Base-by-base conservation (phyloP, 176 grass and related monocot species). In the Bromus sterilis region DNA sequence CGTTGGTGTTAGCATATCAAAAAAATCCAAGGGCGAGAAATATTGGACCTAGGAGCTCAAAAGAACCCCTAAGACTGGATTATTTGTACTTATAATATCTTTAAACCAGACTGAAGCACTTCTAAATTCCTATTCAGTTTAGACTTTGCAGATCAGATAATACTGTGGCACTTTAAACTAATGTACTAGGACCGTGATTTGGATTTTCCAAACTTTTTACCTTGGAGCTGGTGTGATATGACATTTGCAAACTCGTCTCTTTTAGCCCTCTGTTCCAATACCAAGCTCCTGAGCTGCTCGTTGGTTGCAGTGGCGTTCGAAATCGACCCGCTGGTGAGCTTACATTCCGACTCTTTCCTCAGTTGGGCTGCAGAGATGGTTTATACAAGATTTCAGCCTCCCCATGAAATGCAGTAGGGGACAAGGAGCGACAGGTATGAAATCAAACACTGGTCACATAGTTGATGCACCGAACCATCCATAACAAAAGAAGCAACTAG, bases 211-310 rank as follows among this genome's bases (percentile, higher is more conserved):
- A 43, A 18, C 12, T 12, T 15, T 29, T 84, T 86, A 98, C 95
- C 79, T 64, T 79, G 9, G 56, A 78, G 57, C 70, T 84, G 82
- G 65, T 80, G 71, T 69, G 92, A 91, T 74, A 95, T 77, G 60
- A 63, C 70, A 56, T 75, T 57, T 26, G 30, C 57, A 86, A 78
- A 87, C 59, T 88, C 84, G 72, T 95, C 90, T 66, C 77, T 84
- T 30, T 53, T 89, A 66, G 55, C 78, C 70, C 72, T 89, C 29
- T 80, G 81, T 77, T 93, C 88, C 69, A 35, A 33, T 72, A 91
- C 14, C 43, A 86, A 82, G 60, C 41, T 77, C 53, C 84, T 93
- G 72, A 95, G 83, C 77, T 93, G 81, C 15, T 98, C 90, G 25
- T 83, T 82, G 33, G 62, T 91, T 30, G 70, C 43, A 26, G 33